Conservation (phyloP, 345 rosid species). For the Dimocarpus longan region DNA sequence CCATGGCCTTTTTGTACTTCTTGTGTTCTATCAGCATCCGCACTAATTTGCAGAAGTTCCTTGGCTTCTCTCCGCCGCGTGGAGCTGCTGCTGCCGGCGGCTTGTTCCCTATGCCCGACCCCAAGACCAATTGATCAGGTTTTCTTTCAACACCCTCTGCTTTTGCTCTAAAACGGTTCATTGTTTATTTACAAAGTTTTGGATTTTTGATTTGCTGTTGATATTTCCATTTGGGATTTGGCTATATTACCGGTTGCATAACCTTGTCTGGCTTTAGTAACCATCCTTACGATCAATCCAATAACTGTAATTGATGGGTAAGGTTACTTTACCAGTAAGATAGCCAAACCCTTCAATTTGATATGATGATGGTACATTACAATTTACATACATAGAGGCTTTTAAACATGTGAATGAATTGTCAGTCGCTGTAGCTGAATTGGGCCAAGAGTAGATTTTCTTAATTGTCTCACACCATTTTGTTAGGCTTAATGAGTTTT, state of each 20-base stretch:
- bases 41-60: constrained; percentile 83
- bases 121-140: constrained; percentile 65
- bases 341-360: no score
- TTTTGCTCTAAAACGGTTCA: not conserved
- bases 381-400: not conserved
- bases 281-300: no score
- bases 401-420: not conserved
- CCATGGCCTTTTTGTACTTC: constrained; percentile 90
- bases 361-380: not conserved
- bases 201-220: not conserved
- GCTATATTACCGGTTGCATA: no score
- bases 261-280: no score
- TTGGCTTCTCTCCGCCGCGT: constrained; percentile 82
- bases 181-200: no score
- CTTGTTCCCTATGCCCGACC: constrained; percentile 94
- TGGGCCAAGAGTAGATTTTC: not conserved
- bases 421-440: not conserved
- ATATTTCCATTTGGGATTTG: not conserved
- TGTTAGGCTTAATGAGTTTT: not conserved
- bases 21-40: constrained; percentile 89
- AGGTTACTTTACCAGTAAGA: no score
- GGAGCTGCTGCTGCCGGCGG: constrained; percentile 69
- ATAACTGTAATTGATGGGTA: no score
- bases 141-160: not conserved
- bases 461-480: not conserved